Base-by-base conservation (phyloP, 2,329 filamentous ascomycete genomes). In the Gnomoniopsis smithogilvyi region DNA sequence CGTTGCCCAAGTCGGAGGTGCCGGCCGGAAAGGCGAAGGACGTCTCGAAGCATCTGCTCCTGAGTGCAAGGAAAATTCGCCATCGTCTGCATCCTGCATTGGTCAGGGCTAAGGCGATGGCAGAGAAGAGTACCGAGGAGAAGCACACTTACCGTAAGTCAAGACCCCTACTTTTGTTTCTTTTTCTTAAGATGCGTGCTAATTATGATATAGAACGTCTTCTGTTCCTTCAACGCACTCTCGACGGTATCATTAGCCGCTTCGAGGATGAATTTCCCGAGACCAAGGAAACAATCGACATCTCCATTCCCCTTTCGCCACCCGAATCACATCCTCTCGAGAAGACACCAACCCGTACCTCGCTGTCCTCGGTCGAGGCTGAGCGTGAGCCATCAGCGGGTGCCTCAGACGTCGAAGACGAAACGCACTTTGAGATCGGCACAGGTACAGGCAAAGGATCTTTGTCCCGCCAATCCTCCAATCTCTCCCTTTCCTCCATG, bases 181-280 rank as follows among this genome's bases (percentile, higher is more conserved):
- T 22, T 33, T 21, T 4, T 36, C 14, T 17, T 15, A 2, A 19
- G 38, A 14, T 22, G 21, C 34, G 57, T 64, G 58, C 69, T 75
- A 64, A 75, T 58, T 34, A 33, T 15, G 12, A 49, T 21, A n/a
- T 61, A 90, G 87, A 86, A 38, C 89, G 90, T 51, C 83, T 98
- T 21, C 79, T 89, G 47, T 96, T 96, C 82, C 83, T 99, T 33
- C 92, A 97, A 67, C 81, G 89, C 62, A 98, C 95, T 0, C 80
- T 99, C 11, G 83, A 92, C 67, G 88, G 89, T 65, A 97, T 98
- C 76, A 98, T 98, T 68, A 88, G 91, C 70, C 89, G 95, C 30
- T 99, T 98, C 70, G 95, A 98, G 72, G 90, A 96, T 70, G 94
- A 98, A 73, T 98, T 92, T 67, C 95, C 95, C 0, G 94, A 98